Percentiles rank a stretch among this genome's conserved stretches.
Evolutionary conservation across 768 basidiomycete species (phyloP).

Genomic region (Russula earlei): DNA sequence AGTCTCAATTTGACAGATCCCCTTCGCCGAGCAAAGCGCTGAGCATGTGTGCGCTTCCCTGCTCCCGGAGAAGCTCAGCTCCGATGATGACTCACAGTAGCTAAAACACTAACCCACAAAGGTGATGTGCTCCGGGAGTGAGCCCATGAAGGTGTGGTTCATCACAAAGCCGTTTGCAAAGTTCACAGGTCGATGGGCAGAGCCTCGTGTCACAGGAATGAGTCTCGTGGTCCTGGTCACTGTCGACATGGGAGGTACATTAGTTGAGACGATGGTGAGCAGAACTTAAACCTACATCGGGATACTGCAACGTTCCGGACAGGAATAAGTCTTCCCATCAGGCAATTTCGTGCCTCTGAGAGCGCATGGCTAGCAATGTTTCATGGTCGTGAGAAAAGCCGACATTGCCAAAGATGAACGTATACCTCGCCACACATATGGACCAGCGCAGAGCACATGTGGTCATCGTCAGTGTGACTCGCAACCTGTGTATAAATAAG

Average conservation of each 20-base stretch:
- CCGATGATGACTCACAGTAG: background rate
- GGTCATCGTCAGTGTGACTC: slow-evolving; percentile 39
- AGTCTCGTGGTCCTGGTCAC: slow-evolving; percentile 35
- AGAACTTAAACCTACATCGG: background rate
- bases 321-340: slow-evolving; percentile 7
- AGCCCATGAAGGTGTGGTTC: slow-evolving; percentile 44
- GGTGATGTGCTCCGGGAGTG: slow-evolving; percentile 32
- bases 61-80: background rate
- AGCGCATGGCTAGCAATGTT: slow-evolving; percentile 14
- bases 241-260: slow-evolving; percentile 19
- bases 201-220: slow-evolving; percentile 44
- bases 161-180: slow-evolving; percentile 47
- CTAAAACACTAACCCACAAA: slow-evolving; percentile 42
- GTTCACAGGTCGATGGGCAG: slow-evolving; percentile 45
- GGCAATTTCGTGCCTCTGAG: slow-evolving; percentile 4
- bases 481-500: slow-evolving; percentile 30
- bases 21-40: slow-evolving; percentile 34
- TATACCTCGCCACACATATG: slow-evolving; percentile 51
- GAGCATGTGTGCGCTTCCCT: slow-evolving; percentile 46
- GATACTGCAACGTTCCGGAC: slow-evolving; percentile 8
- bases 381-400: background rate
- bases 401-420: background rate
- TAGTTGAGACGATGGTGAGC: too few species aligned
- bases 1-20: slow-evolving; percentile 52
- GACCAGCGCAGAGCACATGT: slow-evolving; percentile 42